These are phyloP conservation scores for Eutrema heterophyllum DNA, from an alignment of 345 rosid species.

Conservation along the genomic window DNA sequence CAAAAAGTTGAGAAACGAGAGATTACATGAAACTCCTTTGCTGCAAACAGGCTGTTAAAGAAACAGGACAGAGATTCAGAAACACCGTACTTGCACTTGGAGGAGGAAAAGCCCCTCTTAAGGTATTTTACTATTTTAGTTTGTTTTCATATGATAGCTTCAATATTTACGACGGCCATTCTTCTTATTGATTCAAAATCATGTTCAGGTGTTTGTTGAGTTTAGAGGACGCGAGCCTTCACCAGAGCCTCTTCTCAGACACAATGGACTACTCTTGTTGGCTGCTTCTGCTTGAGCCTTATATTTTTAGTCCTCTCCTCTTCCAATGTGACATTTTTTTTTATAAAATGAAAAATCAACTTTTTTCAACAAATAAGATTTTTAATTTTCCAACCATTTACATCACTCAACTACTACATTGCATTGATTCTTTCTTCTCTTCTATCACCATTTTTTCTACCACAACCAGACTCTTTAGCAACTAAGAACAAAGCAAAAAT, in stretches of 20 bases:
- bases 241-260: slow-evolving; percentile 80
- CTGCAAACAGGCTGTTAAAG: slow-evolving; percentile 67
- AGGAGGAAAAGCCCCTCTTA: slow-evolving; percentile 81
- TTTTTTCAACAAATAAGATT: slow-evolving; percentile 12
- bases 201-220: slow-evolving; percentile 66
- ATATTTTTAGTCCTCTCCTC: neutral
- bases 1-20: neutral
- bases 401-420: slow-evolving; percentile 7
- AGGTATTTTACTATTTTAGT: slow-evolving; percentile 52
- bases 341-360: neutral
- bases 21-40: neutral
- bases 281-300: slow-evolving; percentile 35
- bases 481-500: neutral
- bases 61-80: slow-evolving; percentile 68
- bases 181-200: neutral
- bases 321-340: neutral
- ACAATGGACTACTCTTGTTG: slow-evolving; percentile 68
- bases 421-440: neutral
- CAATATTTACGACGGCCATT: neutral
- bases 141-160: neutral
- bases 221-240: slow-evolving; percentile 94
- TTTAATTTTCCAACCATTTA: slow-evolving; percentile 2
- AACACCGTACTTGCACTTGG: slow-evolving; percentile 91
- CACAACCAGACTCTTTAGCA: neutral
- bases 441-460: neutral